phyloP scores from a whole-genome alignment of 768 basidiomycete species.

The Phaeotremella skinneri region DNA sequence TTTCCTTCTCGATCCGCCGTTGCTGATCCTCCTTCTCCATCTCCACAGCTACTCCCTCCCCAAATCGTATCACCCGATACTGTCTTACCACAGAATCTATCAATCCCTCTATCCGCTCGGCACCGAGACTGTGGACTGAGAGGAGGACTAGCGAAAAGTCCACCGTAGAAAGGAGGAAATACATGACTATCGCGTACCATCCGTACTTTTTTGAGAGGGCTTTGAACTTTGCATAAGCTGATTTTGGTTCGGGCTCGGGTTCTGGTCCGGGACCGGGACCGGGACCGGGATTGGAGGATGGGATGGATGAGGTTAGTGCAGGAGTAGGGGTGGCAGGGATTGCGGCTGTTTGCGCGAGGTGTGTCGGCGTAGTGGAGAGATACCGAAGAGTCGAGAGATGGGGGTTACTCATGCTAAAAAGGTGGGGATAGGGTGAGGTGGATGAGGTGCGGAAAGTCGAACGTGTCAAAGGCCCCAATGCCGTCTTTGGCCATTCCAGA shows the following conservation, averaged over 20 bases:
- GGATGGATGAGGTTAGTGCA: neutral
- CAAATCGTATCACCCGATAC: slow-evolving; percentile 31
- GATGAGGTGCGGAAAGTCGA: no score
- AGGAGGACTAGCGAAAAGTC: slow-evolving; percentile 85
- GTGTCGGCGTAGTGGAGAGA: neutral
- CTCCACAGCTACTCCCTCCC: slow-evolving; percentile 26
- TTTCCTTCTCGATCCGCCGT: slow-evolving; percentile 17
- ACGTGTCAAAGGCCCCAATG: no score
- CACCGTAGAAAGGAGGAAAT: slow-evolving; percentile 66
- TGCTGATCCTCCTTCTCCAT: slow-evolving; percentile 8
- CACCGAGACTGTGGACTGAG: slow-evolving; percentile 80
- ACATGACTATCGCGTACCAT: slow-evolving; percentile 92
- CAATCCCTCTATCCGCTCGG: slow-evolving; percentile 77
- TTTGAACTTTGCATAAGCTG: slow-evolving; percentile 38
- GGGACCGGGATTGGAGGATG: slow-evolving; percentile 2
- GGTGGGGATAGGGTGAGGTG: no score
- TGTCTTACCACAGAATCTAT: slow-evolving; percentile 54
- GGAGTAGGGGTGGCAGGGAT: neutral
- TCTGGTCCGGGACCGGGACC: slow-evolving; percentile 10
- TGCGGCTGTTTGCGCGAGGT: neutral
- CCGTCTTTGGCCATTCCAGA: no score
- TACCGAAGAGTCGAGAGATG: neutral
- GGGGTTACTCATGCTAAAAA: no score
- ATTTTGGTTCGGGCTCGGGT: slow-evolving; percentile 20
- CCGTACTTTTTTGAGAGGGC: slow-evolving; percentile 84